Base-by-base conservation (phyloP, 106 monocot species). In the Acorus gramineus region DNA sequence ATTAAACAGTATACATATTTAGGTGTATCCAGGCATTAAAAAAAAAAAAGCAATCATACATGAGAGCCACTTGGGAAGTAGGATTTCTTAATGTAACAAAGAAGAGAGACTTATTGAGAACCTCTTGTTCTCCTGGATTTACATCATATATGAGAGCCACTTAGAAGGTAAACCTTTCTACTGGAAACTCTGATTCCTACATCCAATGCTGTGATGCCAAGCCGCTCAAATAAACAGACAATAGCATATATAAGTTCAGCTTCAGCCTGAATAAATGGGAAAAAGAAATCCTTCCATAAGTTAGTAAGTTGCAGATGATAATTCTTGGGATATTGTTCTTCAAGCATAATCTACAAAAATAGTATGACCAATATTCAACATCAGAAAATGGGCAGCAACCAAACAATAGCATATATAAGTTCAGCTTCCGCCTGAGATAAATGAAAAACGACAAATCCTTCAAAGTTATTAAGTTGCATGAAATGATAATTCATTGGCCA, bases 151-250 rank as follows among this genome's bases (percentile, higher is more conserved):
- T 28, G 28, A 28, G 28, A 28, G 28, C 28, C 50, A 49, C 12
- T 65, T 14, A 11, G n/a, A 3, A n/a, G 42, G 55, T 12, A 53
- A 61, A 92, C 91, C 91, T 98, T 98, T 71, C 96, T 67, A 69
- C 96, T 98, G 47, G 96, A 98, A 43, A 98, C 74, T 75, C 82
- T 82, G 52, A 98, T 92, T 42, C 96, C 96, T 45, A 98, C 96
- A 73, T 98, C 96, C 4, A 51, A 42, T 5, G 91, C 80, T 70
- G 80, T 85, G 54, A 98, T 85, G 50, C 96, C 96, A 56, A 98
- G 74, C 8, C 85, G 71, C 65, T 92, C 85, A 81, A 98, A 92
- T 68, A 98, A 72, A 11, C 91, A 77, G 56, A 98, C 84, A 78
- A 92, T 76, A 70, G 96, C 96, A 83, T 83, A 28, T 28, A 28